Evolutionary conservation across 2,329 filamentous ascomycete genomes (phyloP), one percentile per base, ranked within the genome.

Genomic region (Blastomyces silverae): DNA sequence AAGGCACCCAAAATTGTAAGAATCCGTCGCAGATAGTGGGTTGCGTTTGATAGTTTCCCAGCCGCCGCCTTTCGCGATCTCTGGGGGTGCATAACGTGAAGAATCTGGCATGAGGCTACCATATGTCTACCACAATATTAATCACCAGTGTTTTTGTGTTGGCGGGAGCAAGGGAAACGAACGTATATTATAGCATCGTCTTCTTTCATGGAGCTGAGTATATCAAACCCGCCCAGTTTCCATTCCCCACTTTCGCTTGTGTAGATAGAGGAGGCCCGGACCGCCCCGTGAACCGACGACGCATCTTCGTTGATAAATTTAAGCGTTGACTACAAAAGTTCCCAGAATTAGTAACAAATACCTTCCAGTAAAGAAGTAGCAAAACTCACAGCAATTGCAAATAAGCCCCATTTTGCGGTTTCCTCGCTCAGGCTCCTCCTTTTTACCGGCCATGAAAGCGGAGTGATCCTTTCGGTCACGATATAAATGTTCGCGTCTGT

Each of bases 221-320:
- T 85, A 70, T 99, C 94, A 70, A 99, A 96, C 0, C 94, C 94
- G 25, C 89, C 92, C 1, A 99, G 80, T 73, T 95, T 97, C 94
- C 94, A 99, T 78, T 99, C 94, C 65, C 94, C 94, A 73, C 94
- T 97, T 74, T 97, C 93, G 66, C 91, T 92, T 3, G 91, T 94
- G 77, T 92, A 99, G 68, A 99, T 83, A 0, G 93, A 96, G 0
- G 90, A 89, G 25, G 90, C 89, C 67, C 90, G 87, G 62, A 99
- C 81, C 71, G 86, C 91, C 60, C 92, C 94, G 72, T 99, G 94
- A 62, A 99, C 89, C 0, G 92, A 97, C 2, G 89, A 84, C 2
- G 92, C 94, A 69, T 99, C 94, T 59, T 90, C 87, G 73, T 99
- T 99, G 75, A 99, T 91, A 73, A 99, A 99, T 72, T 94, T 96